These are phyloP conservation scores for Talaromyces nanjingensis DNA, from an alignment of 495 filamentous ascomycete genomes.

Conservation along the genomic window DNA sequence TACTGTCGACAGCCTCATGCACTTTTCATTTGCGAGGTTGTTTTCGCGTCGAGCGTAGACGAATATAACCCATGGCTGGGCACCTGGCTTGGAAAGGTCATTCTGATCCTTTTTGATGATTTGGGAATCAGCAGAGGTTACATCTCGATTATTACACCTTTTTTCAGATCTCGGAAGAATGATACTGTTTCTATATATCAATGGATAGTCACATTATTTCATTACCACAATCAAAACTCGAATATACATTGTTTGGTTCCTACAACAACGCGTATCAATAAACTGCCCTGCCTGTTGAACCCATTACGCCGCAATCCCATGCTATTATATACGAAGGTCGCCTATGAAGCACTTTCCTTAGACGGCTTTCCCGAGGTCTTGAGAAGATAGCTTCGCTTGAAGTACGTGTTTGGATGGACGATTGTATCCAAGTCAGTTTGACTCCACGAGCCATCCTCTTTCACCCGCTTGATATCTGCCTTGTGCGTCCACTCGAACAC, in stretches of 20 bases:
- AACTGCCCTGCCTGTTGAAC: not conserved
- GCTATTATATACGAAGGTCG: not conserved
- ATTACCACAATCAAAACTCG: conserved; percentile 4
- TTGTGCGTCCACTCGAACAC: conserved; percentile 89
- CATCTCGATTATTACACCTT: conserved; percentile 24
- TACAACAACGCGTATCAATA: not conserved
- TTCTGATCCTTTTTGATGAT: conserved; percentile 57
- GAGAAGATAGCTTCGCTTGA: conserved; percentile 83
- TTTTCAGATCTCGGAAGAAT: not conserved
- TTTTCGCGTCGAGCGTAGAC: conserved; percentile 70
- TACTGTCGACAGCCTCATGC: conserved; percentile 53
- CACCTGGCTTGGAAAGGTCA: conserved; percentile 66
- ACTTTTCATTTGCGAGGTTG: conserved; percentile 42
- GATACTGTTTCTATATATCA: not conserved
- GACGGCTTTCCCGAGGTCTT: conserved; percentile 51
- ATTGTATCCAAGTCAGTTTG: conserved; percentile 87
- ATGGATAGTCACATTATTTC: not conserved
- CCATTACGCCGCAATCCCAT: conserved; percentile 1
- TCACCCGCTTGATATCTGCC: conserved; percentile 80
- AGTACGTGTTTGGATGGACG: conserved; percentile 96
- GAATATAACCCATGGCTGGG: conserved; percentile 64
- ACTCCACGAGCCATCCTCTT: conserved; percentile 71
- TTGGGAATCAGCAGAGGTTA: conserved; percentile 80
- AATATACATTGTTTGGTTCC: not conserved
- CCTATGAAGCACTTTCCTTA: conserved; percentile 42